Percentiles rank a stretch among this genome's conserved stretches.
Evolutionary conservation across 2,329 filamentous ascomycete genomes (phyloP).

Genomic region (Salinomyces thailandicus): DNA sequence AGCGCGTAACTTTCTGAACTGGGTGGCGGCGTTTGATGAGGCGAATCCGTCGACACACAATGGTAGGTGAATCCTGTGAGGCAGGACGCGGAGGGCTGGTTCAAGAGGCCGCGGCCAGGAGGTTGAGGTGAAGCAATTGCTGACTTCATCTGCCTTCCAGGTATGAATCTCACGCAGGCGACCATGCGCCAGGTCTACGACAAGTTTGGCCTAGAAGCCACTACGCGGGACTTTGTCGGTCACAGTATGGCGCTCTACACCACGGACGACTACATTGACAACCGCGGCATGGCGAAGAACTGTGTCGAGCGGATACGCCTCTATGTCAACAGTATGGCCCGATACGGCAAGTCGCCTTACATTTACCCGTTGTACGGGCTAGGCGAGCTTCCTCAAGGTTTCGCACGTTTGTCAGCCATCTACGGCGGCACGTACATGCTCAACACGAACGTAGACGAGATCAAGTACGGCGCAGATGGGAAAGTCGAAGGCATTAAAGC

Average conservation of each 20-base stretch:
- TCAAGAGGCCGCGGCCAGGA: neutral
- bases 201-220: constrained; percentile 85
- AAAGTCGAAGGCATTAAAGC: constrained; percentile 96
- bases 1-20: constrained; percentile 93
- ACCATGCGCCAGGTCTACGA: constrained; percentile 99
- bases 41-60: constrained; percentile 81
- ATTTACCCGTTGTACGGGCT: constrained; percentile 98
- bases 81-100: constrained; percentile 2
- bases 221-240: constrained; percentile 90
- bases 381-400: constrained; percentile 92
- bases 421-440: constrained; percentile 99
- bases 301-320: constrained; percentile 85
- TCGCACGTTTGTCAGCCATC: constrained; percentile 93
- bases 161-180: constrained; percentile 64
- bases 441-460: constrained; percentile 86
- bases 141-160: too few species aligned
- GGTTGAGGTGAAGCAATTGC: neutral
- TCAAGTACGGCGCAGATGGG: constrained; percentile 66
- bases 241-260: constrained; percentile 97
- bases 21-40: constrained; percentile 76
- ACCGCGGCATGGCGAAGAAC: constrained; percentile 64
- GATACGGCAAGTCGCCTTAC: constrained; percentile 97
- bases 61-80: constrained; percentile 43
- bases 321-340: constrained; percentile 94
- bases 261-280: constrained; percentile 74